phyloP scores from a whole-genome alignment of 495 filamentous ascomycete species.

The Platismatia glauca region DNA sequence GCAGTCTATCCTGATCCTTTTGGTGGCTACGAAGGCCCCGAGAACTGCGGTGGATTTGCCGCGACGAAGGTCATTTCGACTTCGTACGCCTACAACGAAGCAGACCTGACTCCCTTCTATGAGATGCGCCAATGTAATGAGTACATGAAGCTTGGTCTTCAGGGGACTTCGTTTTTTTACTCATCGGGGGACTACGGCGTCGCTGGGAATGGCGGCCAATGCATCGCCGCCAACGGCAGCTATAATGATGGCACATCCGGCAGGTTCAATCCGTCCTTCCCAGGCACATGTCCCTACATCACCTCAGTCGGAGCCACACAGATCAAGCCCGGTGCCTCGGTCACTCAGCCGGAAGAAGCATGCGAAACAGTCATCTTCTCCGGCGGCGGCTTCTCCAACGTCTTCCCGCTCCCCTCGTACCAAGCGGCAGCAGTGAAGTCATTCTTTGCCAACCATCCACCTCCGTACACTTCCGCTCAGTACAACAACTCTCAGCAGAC shows the following conservation, averaged over 20 bases:
- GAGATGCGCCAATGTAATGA: constrained; percentile 49
- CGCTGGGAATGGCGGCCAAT: constrained; percentile 35
- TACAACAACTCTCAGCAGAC: constrained; percentile 52
- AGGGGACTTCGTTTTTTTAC: constrained; percentile 52
- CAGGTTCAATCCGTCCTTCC: constrained; percentile 43
- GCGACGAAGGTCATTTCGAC: constrained; percentile 53
- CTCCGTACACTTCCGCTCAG: constrained; percentile 37
- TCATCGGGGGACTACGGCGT: constrained; percentile 56
- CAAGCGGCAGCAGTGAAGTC: constrained; percentile 44
- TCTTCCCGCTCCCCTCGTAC: constrained; percentile 51
- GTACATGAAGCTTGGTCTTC: constrained; percentile 58
- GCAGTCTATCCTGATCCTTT: constrained; percentile 44
- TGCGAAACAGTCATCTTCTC: constrained; percentile 41
- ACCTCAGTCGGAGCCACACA: constrained; percentile 44
- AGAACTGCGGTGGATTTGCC: constrained; percentile 53
- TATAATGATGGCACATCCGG: constrained; percentile 32
- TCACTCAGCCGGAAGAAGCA: constrained; percentile 34
- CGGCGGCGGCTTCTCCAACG: constrained; percentile 62
- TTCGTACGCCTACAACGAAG: constrained; percentile 48
- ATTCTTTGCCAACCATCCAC: constrained; percentile 42
- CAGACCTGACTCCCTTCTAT: constrained; percentile 42
- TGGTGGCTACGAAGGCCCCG: constrained; percentile 46
- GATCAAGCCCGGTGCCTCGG: constrained; percentile 31
- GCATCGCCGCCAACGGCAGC: constrained; percentile 26
- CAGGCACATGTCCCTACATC: constrained; percentile 42